Conservation (phyloP, 1,284 basidiomycete species). For the Sanghuangporus sanghuang region DNA sequence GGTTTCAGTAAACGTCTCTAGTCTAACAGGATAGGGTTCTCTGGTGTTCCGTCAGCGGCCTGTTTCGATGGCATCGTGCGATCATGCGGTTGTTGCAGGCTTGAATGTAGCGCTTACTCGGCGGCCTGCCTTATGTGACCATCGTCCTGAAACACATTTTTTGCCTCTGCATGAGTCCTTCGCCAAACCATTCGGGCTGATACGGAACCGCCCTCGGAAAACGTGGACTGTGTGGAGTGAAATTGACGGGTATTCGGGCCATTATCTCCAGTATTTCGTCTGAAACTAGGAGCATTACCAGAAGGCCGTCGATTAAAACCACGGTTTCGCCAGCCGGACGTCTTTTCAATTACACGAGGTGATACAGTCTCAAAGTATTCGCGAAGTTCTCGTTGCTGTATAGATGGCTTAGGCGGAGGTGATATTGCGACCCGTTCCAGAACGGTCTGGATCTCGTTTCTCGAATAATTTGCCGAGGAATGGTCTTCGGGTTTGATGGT, state of each 20-base stretch:
- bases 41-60: neutral
- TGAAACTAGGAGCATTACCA: neutral
- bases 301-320: neutral
- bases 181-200: neutral
- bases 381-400: neutral
- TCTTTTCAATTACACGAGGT: neutral
- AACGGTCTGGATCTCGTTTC: conserved; percentile 44
- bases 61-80: conserved; percentile 2
- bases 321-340: neutral
- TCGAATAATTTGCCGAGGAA: conserved; percentile 41
- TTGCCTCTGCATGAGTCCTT: neutral
- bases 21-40: conserved; percentile 7
- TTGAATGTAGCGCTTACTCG: neutral
- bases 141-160: conserved; percentile 5
- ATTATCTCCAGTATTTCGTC: neutral
- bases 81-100: neutral
- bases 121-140: neutral
- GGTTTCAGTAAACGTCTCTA: neutral
- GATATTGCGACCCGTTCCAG: conserved; percentile 36
- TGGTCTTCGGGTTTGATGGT: conserved; percentile 48
- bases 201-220: neutral
- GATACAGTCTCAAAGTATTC: neutral
- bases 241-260: neutral
- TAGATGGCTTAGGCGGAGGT: neutral
- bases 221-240: neutral